A percentile compares a stretch with the other conserved stretches of the same genome.
Conservation (phyloP, 2,329 filamentous ascomycete genomes). For the Ceratocystis variospora region DNA sequence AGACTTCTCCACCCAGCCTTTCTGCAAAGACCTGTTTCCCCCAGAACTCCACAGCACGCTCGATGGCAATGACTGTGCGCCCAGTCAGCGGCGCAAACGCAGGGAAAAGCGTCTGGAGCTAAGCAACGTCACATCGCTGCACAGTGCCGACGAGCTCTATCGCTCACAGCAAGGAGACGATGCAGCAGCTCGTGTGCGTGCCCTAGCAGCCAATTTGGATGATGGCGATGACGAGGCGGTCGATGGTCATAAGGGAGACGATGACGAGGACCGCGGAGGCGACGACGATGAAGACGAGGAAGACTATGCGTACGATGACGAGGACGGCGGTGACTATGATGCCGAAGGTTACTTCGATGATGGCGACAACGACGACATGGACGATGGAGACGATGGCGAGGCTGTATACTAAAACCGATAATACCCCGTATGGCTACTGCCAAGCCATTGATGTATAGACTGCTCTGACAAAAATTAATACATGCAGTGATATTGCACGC, state of each 20-base stretch:
- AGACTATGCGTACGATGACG: conserved; percentile 41
- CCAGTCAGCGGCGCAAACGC: conserved; percentile 9
- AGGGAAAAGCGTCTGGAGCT: conserved; percentile 36
- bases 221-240: conserved; percentile 36
- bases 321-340: conserved; percentile 47
- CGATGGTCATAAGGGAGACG: conserved; percentile 34
- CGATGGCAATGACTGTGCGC: conserved; percentile 32
- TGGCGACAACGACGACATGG: conserved; percentile 40
- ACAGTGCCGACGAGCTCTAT: conserved; percentile 39
- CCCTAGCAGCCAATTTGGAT: conserved; percentile 27
- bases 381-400: conserved; percentile 32
- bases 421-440: not conserved
- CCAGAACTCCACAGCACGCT: conserved; percentile 42
- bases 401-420: conserved; percentile 9
- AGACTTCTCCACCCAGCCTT: conserved; percentile 37
- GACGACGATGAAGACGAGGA: conserved; percentile 30
- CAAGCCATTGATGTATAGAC: not conserved
- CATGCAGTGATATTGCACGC: not conserved
- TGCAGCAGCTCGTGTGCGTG: conserved; percentile 23
- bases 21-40: conserved; percentile 42
- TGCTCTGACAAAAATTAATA: not conserved
- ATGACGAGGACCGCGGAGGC: conserved; percentile 30
- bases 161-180: conserved; percentile 27
- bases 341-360: conserved; percentile 48
- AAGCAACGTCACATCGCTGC: conserved; percentile 35